Conservation (phyloP, 129 eudicot species). For the Apium graveolens region DNA sequence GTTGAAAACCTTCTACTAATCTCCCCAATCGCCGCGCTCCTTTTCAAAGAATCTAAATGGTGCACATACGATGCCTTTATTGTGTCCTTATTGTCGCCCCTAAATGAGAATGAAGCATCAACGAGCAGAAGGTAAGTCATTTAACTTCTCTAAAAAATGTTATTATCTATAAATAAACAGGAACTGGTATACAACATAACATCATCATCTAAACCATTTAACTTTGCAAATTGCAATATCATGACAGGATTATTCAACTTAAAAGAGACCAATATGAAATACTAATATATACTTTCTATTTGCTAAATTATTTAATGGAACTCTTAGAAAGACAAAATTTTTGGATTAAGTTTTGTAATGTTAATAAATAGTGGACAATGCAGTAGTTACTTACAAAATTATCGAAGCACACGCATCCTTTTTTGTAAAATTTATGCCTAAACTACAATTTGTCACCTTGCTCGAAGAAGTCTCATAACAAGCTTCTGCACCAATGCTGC, state of each 20-base stretch:
- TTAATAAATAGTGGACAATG: neutral
- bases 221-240: neutral
- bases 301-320: neutral
- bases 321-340: neutral
- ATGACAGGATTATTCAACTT: neutral
- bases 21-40: slow-evolving; percentile 75
- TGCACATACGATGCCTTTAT: slow-evolving; percentile 67
- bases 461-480: slow-evolving; percentile 73
- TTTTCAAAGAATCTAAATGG: slow-evolving; percentile 56
- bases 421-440: slow-evolving; percentile 65
- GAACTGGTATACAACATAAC: neutral
- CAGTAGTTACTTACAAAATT: slow-evolving; percentile 52
- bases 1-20: slow-evolving; percentile 69
- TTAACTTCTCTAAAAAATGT: neutral
- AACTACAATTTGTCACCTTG: slow-evolving; percentile 63
- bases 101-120: slow-evolving; percentile 24
- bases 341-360: neutral
- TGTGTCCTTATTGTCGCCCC: slow-evolving; percentile 91
- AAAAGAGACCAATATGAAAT: neutral
- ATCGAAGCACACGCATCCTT: slow-evolving; percentile 78
- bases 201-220: neutral
- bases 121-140: neutral
- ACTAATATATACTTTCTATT: neutral
- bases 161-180: slow-evolving; percentile 1
- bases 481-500: slow-evolving; percentile 81